A percentile compares a stretch with the other conserved stretches of the same genome.
Evolutionary conservation across 1,284 basidiomycete genomes (phyloP).

Genomic region (Leccinum subatratum): DNA sequence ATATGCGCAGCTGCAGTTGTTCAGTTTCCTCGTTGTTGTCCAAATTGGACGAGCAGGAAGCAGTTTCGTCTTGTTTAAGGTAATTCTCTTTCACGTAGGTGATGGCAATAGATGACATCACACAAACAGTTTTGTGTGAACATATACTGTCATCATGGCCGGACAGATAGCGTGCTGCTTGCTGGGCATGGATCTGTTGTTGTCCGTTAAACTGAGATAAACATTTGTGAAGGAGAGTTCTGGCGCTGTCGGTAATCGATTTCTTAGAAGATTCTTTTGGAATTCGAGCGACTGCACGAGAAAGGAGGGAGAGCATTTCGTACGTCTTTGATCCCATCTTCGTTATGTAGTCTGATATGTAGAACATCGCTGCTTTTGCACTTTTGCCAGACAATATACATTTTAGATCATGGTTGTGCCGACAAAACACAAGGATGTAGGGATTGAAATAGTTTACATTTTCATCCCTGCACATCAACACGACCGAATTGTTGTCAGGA

Average conservation of each 20-base stretch:
- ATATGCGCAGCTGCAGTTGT: neutral
- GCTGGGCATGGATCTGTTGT: constrained; percentile 18
- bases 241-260: too few relatives aligned
- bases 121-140: constrained; percentile 9
- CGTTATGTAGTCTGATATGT: constrained; percentile 16
- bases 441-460: constrained; percentile 13
- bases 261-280: too few relatives aligned
- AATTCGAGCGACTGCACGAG: constrained; percentile 7
- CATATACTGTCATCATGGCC: constrained; percentile 9
- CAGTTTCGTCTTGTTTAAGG: too few relatives aligned
- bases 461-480: constrained; percentile 6
- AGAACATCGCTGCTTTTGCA: constrained; percentile 20
- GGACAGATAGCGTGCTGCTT: constrained; percentile 10
- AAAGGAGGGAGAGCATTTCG: constrained; percentile 8
- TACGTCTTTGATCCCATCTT: constrained; percentile 15
- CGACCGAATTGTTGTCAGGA: constrained; percentile 1
- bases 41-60: too few relatives aligned
- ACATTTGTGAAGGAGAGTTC: constrained; percentile 7
- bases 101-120: neutral
- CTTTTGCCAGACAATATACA: constrained; percentile 15
- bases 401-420: constrained; percentile 16
- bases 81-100: neutral
- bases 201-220: constrained; percentile 11
- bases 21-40: neutral
- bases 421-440: constrained; percentile 16